phyloP scores from a whole-genome alignment of 495 filamentous ascomycete genomes.

The Baudoinia panamericana region DNA sequence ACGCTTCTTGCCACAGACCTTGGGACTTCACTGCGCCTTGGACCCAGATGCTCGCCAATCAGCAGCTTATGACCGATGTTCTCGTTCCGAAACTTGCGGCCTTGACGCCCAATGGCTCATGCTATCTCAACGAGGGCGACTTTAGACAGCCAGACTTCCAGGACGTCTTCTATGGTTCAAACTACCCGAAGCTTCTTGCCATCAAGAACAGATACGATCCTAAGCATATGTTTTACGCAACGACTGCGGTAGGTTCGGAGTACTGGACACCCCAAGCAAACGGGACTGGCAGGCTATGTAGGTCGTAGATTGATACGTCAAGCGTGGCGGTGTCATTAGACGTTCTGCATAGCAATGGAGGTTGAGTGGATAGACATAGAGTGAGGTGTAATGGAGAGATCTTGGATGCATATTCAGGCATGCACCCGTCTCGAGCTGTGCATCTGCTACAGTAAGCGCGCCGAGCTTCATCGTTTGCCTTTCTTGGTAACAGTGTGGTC shows the following conservation, averaged over 20 bases:
- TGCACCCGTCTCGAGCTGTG: too few species aligned
- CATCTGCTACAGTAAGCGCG: too few species aligned
- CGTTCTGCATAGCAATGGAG: too few species aligned
- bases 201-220: slow-evolving; percentile 14
- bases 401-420: too few species aligned
- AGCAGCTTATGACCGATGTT: slow-evolving; percentile 31
- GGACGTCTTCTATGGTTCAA: slow-evolving; percentile 4
- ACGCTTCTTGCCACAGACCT: slow-evolving; percentile 19
- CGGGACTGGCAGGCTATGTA: too few species aligned
- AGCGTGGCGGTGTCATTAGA: too few species aligned
- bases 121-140: slow-evolving; percentile 17
- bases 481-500: too few species aligned
- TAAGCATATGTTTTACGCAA: slow-evolving; percentile 7
- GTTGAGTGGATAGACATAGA: too few species aligned
- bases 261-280: too few species aligned
- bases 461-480: too few species aligned
- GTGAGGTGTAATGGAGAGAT: too few species aligned
- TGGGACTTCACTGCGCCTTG: slow-evolving; percentile 35
- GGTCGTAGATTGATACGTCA: too few species aligned
- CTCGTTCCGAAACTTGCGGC: slow-evolving; percentile 34
- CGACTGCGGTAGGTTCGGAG: slow-evolving; percentile 8
- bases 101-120: slow-evolving; percentile 14
- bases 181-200: slow-evolving; percentile 5
- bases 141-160: slow-evolving; percentile 9
- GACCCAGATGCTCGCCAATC: slow-evolving; percentile 29